Evolutionary conservation across 352 stramenopile genomes (phyloP).

Genomic region (Phytopythium mirpurense): DNA sequence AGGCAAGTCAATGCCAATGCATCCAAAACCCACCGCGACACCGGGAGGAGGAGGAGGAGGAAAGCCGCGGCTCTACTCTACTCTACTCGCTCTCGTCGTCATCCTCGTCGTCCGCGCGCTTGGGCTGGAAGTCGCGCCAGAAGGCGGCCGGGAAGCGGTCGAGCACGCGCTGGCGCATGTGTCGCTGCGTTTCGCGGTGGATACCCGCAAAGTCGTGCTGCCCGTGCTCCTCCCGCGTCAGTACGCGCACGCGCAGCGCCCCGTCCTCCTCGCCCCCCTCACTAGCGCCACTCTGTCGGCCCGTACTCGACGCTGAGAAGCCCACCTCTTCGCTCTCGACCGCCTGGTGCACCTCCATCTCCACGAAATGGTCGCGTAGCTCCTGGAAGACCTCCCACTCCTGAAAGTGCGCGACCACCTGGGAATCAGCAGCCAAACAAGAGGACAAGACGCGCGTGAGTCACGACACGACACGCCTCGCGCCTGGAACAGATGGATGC

Average conservation of each 20-base stretch:
- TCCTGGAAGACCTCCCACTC: conserved; percentile 73
- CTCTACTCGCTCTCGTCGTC: neutral
- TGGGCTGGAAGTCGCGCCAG: conserved; percentile 61
- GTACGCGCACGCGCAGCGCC: conserved; percentile 21
- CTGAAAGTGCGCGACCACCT: conserved; percentile 61
- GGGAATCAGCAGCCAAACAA: neutral
- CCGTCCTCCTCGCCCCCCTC: neutral
- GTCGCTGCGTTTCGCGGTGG: conserved; percentile 46
- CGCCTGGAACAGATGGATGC: no score
- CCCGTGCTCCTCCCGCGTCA: conserved; percentile 50
- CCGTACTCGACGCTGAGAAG: conserved; percentile 19
- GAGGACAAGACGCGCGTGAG: neutral
- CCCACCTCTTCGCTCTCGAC: conserved; percentile 46
- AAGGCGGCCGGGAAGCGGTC: conserved; percentile 48
- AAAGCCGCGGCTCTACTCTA: no score
- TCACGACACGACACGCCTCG: neutral
- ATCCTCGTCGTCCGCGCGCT: conserved; percentile 2
- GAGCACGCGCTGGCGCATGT: conserved; percentile 63
- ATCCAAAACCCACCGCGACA: no score
- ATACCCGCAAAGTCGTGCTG: conserved; percentile 45
- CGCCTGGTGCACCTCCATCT: conserved; percentile 44
- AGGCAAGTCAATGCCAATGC: no score
- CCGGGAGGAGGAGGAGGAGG: no score
- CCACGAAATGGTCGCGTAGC: conserved; percentile 22
- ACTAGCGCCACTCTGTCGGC: conserved; percentile 1